Percentiles rank a stretch among this genome's conserved stretches.
Conservation (phyloP, 2,329 filamentous ascomycete species). For the Aspergillus glaucus region DNA sequence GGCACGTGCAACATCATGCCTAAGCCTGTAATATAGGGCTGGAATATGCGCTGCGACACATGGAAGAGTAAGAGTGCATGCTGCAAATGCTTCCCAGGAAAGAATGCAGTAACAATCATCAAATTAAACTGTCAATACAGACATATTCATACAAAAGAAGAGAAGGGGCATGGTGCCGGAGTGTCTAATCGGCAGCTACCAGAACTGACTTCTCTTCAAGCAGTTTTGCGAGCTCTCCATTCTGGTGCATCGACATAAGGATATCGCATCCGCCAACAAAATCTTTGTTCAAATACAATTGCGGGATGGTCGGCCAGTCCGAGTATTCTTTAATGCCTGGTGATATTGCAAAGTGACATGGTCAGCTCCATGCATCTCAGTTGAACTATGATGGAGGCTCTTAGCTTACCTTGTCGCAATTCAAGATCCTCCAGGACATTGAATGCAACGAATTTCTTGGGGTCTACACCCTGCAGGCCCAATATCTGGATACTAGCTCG, state of each 20-base stretch:
- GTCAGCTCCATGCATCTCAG: slow-evolving; percentile 1
- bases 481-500: slow-evolving; percentile 91
- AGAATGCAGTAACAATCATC: neutral
- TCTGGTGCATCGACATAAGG: slow-evolving; percentile 93
- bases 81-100: neutral
- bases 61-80: neutral
- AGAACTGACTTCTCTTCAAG: slow-evolving; percentile 90
- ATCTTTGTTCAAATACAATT: slow-evolving; percentile 91
- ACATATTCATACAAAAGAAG: slow-evolving; percentile 9
- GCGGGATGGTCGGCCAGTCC: slow-evolving; percentile 97
- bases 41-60: no score
- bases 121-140: neutral
- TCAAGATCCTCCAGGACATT: slow-evolving; percentile 93
- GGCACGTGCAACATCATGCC: no score
- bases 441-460: slow-evolving; percentile 93
- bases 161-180: slow-evolving; percentile 1
- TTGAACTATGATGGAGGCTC: neutral
- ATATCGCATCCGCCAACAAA: slow-evolving; percentile 99
- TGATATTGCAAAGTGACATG: slow-evolving; percentile 1
- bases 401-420: slow-evolving; percentile 63
- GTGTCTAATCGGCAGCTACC: slow-evolving; percentile 49
- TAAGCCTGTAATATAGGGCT: no score
- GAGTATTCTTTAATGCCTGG: slow-evolving; percentile 97
- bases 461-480: slow-evolving; percentile 89
- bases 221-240: slow-evolving; percentile 83